Base-by-base conservation (phyloP, 495 filamentous ascomycete species). In the Rostrohypoxylon terebratum region DNA sequence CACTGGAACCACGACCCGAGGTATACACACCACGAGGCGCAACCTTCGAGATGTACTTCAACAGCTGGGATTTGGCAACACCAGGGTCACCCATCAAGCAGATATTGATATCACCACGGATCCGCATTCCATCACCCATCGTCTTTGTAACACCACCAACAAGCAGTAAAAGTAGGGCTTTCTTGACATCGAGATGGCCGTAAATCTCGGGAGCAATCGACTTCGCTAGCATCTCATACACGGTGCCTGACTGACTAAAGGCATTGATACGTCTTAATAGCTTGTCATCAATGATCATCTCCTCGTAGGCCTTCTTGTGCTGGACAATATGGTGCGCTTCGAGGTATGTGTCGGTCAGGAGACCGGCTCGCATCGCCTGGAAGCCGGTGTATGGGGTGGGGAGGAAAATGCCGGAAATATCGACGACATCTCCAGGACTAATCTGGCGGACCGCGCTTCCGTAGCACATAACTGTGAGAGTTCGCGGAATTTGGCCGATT, bases 51-150 rank as follows among this genome's bases (percentile, higher is more conserved):
- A 99, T 98, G 80, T 98, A 99, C 81, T 97, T 97, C 62, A 99
- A 85, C 68, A 99, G 81, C 82, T 99, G 96, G 34, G 96, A 99
- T 83, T 99, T 99, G 81, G 96, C 96, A 68, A 98, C 96, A 91
- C 96, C 96, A 76, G 96, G 96, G 77, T 99, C 96, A 84, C 96
- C 96, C 96, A 99, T 98, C 68, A 99, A 84, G 81, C 96, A 99
- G 76, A 98, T 89, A 81, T 99, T 99, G 84, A 99, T 96, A 75
- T 99, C 96, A 71, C 96, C 96, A 84, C 96, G 92, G 81, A 99
- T 99, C 65, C 90, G 87, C 96, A 99, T 98, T 47, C 96, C 96
- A 72, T 99, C 96, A 53, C 95, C 94, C 89, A 99, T 96, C 72
- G 94, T 90, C 82, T 99, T 99, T 13, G 91, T 97, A 9, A 97